These are phyloP conservation scores for Ophiostoma pallidulum DNA, from an alignment of 2,329 filamentous ascomycete species.

Conservation along the genomic window DNA sequence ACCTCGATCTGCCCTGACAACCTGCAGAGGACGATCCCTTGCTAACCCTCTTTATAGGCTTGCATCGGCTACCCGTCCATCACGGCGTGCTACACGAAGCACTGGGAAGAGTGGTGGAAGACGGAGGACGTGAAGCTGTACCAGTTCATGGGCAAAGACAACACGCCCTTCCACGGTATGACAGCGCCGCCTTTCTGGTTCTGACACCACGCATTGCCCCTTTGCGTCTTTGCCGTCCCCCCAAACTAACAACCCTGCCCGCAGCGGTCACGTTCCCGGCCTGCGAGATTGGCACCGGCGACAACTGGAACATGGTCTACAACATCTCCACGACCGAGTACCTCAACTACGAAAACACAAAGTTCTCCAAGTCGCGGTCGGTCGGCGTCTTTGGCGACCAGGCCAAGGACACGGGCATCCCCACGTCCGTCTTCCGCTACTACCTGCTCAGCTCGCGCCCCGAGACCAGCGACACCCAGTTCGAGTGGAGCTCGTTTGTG, in stretches of 20 bases:
- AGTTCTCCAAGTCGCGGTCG: conserved; percentile 86
- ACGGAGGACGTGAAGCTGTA: conserved; percentile 81
- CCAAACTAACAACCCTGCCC: not conserved
- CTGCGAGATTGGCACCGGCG: conserved; percentile 71
- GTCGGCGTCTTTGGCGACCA: conserved; percentile 89
- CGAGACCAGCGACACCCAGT: conserved; percentile 69
- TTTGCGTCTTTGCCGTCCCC: no score
- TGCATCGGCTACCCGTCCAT: conserved; percentile 96
- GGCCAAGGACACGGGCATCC: conserved; percentile 75
- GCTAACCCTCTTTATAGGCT: conserved; percentile 43
- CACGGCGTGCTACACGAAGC: conserved; percentile 73
- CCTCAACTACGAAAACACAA: conserved; percentile 78
- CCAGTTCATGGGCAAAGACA: conserved; percentile 94
- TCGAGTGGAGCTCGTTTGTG: conserved; percentile 52
- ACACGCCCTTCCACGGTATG: conserved; percentile 61
- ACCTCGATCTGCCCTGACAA: no score
- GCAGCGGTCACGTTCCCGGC: conserved; percentile 74
- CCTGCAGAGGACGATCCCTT: no score
- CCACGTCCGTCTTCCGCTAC: conserved; percentile 85
- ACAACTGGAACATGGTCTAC: conserved; percentile 84
- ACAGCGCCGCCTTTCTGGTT: no score
- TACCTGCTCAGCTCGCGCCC: conserved; percentile 80
- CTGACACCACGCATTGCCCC: no score
- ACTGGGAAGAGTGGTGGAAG: conserved; percentile 90
- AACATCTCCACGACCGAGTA: conserved; percentile 86